These are phyloP conservation scores for Haematococcus lacustris DNA, from an alignment of 139 green algal species.

Conservation along the genomic window DNA sequence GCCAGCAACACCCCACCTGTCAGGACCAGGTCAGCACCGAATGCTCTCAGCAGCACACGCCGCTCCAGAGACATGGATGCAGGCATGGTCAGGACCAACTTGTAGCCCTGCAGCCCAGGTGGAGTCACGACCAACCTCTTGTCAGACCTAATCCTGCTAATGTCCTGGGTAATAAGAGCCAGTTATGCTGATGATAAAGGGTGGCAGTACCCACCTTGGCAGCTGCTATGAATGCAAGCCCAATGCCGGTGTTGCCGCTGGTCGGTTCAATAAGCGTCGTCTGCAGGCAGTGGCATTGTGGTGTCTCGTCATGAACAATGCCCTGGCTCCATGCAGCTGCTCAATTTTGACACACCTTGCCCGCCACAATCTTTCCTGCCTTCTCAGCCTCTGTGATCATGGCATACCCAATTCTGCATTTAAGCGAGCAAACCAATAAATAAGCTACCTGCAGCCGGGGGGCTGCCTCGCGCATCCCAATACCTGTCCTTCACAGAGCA, in stretches of 20 bases:
- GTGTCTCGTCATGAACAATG: too few species aligned
- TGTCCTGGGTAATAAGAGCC: too few species aligned
- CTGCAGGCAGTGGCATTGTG: too few species aligned
- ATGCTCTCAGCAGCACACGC: conserved; percentile 83
- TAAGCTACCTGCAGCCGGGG: not conserved
- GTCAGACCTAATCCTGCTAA: too few species aligned
- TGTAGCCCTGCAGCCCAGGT: conserved; percentile 39
- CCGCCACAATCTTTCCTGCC: conserved; percentile 75
- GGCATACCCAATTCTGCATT: conserved; percentile 73
- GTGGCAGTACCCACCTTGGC: too few species aligned
- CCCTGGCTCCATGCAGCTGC: not conserved
- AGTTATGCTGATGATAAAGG: too few species aligned
- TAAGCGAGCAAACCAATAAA: not conserved
- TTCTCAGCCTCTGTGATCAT: conserved; percentile 92
- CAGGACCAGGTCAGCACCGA: conserved; percentile 85
- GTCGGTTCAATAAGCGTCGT: too few species aligned
- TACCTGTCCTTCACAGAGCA: conserved; percentile 78
- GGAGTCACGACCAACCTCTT: too few species aligned
- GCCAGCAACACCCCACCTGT: conserved; percentile 47
- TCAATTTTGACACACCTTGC: conserved; percentile 53
- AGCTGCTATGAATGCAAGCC: too few species aligned
- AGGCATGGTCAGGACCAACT: conserved; percentile 95
- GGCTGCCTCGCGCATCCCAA: not conserved
- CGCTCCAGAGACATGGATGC: conserved; percentile 94
- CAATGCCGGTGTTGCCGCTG: too few species aligned